A percentile compares a stretch with the other conserved stretches of the same genome.
These are phyloP conservation scores for Laetiporus sulphureus DNA, from an alignment of 1,284 basidiomycete genomes.

Conservation along the genomic window DNA sequence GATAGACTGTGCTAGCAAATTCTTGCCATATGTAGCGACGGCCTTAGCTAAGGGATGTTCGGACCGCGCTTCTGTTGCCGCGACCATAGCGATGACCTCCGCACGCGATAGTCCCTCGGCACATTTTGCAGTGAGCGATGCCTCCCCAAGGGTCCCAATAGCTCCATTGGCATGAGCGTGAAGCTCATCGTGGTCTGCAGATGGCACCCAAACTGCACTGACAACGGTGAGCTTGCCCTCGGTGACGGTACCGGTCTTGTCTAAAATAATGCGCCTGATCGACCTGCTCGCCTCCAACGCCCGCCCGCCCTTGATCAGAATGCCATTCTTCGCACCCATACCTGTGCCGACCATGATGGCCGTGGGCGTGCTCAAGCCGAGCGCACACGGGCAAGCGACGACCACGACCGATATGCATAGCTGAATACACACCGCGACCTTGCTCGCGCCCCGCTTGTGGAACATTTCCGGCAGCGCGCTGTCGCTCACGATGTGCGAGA, in stretches of 20 bases:
- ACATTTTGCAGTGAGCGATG: constrained; percentile 42
- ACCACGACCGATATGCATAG: constrained; percentile 98
- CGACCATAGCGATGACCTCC: constrained; percentile 74
- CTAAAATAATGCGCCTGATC: constrained; percentile 81
- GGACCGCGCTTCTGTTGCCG: constrained; percentile 83
- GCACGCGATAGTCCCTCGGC: constrained; percentile 60
- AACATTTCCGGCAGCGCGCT: constrained; percentile 79
- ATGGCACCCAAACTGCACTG: constrained; percentile 70
- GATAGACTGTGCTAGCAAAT: constrained; percentile 44
- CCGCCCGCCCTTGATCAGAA: constrained; percentile 95
- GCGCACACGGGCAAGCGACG: constrained; percentile 96
- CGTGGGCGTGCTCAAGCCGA: constrained; percentile 94
- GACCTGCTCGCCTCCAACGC: constrained; percentile 88
- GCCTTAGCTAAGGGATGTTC: constrained; percentile 97
- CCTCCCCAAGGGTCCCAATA: constrained; percentile 20
- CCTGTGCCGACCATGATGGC: constrained; percentile 99
- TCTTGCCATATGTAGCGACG: constrained; percentile 76
- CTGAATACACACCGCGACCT: constrained; percentile 90
- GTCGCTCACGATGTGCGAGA: constrained; percentile 59
- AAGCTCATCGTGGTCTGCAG: constrained; percentile 34
- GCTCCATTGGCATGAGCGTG: constrained; percentile 23
- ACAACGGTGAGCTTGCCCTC: constrained; percentile 77
- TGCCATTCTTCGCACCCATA: constrained; percentile 94
- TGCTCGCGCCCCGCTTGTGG: constrained; percentile 75
- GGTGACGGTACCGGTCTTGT: constrained; percentile 98